Conservation (phyloP, 805 yeast species). For the Monosporozyma aquatica region DNA sequence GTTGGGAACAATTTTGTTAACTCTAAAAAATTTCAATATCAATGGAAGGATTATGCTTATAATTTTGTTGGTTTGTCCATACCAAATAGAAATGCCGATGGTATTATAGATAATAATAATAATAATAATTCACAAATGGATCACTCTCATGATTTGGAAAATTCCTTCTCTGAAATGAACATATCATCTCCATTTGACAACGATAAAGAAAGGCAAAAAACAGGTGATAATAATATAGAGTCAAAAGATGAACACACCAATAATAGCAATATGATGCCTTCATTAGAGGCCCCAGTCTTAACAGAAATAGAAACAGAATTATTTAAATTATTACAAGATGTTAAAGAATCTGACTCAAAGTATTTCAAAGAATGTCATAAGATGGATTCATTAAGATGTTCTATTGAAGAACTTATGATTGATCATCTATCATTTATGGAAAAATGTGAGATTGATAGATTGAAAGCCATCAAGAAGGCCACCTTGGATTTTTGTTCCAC, state of each 20-base stretch:
- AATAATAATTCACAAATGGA: background rate
- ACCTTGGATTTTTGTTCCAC: conserved; percentile 63
- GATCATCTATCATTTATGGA: conserved; percentile 74
- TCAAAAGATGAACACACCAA: background rate
- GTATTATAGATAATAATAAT: background rate
- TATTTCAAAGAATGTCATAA: conserved; percentile 47
- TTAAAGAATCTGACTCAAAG: conserved; percentile 45
- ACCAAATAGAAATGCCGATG: background rate
- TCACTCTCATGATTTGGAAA: too few species aligned
- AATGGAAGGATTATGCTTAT: conserved; percentile 69
- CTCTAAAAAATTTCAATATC: conserved; percentile 64
- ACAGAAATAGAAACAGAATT: conserved; percentile 36
- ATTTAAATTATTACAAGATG: conserved; percentile 47
- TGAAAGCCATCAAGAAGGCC: conserved; percentile 66
- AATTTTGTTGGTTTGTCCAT: conserved; percentile 38
- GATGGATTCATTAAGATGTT: conserved; percentile 60
- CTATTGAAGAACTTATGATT: conserved; percentile 60
- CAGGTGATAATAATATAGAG: background rate
- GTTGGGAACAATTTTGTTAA: conserved; percentile 71
- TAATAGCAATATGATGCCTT: background rate
- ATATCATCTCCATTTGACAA: too few species aligned
- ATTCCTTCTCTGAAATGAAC: too few species aligned
- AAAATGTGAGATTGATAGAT: conserved; percentile 70
- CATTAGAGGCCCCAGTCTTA: conserved; percentile 12
- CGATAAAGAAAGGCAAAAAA: too few species aligned